Evolutionary conservation across 352 stramenopile species (phyloP), one percentile per base, ranked within the genome.

Genomic region (Phytophthora pisi): DNA sequence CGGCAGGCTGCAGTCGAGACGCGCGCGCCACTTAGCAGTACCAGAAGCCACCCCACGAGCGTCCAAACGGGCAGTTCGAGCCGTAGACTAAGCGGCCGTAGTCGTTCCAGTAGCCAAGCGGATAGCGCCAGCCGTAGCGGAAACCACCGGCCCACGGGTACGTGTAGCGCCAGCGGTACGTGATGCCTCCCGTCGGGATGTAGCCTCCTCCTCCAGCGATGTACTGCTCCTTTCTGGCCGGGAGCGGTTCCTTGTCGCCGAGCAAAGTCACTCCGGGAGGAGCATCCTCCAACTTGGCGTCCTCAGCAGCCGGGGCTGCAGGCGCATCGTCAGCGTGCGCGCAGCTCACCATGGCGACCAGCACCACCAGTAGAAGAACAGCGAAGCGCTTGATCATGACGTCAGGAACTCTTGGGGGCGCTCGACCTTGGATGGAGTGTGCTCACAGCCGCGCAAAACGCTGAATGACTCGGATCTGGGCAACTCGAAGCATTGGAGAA

Each of bases 41-140:
- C 57, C 51, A 82, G 24, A 58, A 79, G 0, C 38, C 50, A n/a
- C 73, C 79, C n/a, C n/a, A 76, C 18, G 62, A 23, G 20, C 64
- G 74, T n/a, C 62, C 64, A 38, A 74, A 84, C 15, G n/a, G 0
- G 45, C 74, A 85, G 36, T 9, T 53, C 26, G 47, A 46, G 2
- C 71, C 74, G 65, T 73, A 85, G 53, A 79, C 55, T 10, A 38
- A 40, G 42, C 61, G 71, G 10, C 74, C 77, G 23, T 66, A 77
- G 4, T 20, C 34, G 65, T 81, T 73, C 74, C 74, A 85, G 57
- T 72, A 85, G 23, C 43, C 24, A 7, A 81, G 26, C 49, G 77
- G 74, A 58, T 85, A 85, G 62, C 71, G 68, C 68, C 68, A 85
- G 52, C 72, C 74, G 23, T 76, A 81, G 51, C 69, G 60, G 31